A percentile compares a stretch with the other conserved stretches of the same genome.
Evolutionary conservation across 495 filamentous ascomycete genomes (phyloP).

Genomic region (Neurospora terricola): DNA sequence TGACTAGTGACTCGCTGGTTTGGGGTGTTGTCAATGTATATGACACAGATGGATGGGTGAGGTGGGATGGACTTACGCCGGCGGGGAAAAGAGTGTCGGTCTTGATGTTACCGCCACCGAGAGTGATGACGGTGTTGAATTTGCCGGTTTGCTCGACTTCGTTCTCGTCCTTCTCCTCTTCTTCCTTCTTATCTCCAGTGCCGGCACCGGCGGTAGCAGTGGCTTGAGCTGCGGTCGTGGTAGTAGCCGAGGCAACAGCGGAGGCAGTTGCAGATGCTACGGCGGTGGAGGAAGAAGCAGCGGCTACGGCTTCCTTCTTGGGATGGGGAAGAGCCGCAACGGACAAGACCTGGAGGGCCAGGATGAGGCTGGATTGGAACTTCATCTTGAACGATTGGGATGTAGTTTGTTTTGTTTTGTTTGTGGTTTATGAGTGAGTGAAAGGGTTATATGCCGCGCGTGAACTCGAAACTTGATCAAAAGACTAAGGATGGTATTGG

Average conservation of each 20-base stretch:
- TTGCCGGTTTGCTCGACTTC: constrained; percentile 17
- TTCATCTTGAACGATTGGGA: constrained; percentile 12
- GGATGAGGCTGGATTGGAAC: constrained; percentile 12
- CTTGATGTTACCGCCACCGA: constrained; percentile 19
- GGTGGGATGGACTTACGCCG: constrained; percentile 10
- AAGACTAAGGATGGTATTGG: not conserved
- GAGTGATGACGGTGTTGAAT: constrained; percentile 14
- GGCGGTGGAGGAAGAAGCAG: not conserved
- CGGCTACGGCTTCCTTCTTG: not conserved
- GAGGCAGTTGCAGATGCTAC: not conserved
- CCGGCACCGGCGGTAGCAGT: constrained; percentile 1
- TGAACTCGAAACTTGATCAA: not conserved
- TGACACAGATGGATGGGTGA: not conserved
- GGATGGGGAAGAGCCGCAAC: constrained; percentile 14
- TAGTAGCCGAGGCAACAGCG: not conserved
- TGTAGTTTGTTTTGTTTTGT: not conserved
- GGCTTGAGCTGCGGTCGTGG: constrained; percentile 6
- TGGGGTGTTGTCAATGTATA: not conserved
- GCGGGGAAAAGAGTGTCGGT: constrained; percentile 20
- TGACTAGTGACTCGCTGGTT: not conserved
- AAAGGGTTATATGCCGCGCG: not conserved
- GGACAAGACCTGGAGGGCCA: constrained; percentile 17
- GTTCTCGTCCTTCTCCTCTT: constrained; percentile 13
- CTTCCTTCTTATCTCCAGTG: not conserved
- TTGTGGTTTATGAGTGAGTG: not conserved